Conservation (phyloP, 2,329 filamentous ascomycete species). For the Ophiostoma himal-ulmi region DNA sequence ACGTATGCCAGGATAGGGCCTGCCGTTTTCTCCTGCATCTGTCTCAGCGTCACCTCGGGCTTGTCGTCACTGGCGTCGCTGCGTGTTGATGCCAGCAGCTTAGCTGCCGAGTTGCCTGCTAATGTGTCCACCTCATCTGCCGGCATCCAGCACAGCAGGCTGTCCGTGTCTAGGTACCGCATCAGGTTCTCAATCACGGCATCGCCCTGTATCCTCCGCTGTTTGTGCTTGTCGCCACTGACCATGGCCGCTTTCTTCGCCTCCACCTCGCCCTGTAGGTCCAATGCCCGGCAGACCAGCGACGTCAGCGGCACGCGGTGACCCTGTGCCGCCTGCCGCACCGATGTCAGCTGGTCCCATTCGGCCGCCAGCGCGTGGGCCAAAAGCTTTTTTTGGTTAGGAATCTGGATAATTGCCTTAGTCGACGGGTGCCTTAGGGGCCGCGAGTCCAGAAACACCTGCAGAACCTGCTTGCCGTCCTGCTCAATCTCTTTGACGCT, state of each 20-base stretch:
- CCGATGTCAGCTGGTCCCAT: slow-evolving; percentile 80
- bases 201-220: slow-evolving; percentile 44
- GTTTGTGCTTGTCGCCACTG: background rate
- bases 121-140: slow-evolving; percentile 41
- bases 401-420: slow-evolving; percentile 66
- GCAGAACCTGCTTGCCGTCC: slow-evolving; percentile 36
- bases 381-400: slow-evolving; percentile 69
- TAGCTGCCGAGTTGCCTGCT: background rate
- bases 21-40: slow-evolving; percentile 64
- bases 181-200: slow-evolving; percentile 64
- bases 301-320: slow-evolving; percentile 90
- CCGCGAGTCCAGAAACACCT: slow-evolving; percentile 66
- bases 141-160: slow-evolving; percentile 80
- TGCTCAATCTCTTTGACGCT: slow-evolving; percentile 53
- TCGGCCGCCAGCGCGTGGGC: slow-evolving; percentile 83
- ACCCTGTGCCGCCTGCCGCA: slow-evolving; percentile 75
- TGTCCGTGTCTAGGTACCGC: slow-evolving; percentile 87
- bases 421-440: slow-evolving; percentile 72
- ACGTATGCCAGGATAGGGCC: slow-evolving; percentile 67
- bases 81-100: slow-evolving; percentile 28
- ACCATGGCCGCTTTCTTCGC: background rate
- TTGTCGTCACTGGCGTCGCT: background rate
- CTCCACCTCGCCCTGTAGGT: slow-evolving; percentile 58
- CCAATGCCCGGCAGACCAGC: slow-evolving; percentile 73
- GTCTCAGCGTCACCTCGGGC: slow-evolving; percentile 50